Percentiles rank a stretch among this genome's conserved stretches.
Conservation (phyloP, 2,329 filamentous ascomycete species). For the Coniosporium tulheliwenetii region DNA sequence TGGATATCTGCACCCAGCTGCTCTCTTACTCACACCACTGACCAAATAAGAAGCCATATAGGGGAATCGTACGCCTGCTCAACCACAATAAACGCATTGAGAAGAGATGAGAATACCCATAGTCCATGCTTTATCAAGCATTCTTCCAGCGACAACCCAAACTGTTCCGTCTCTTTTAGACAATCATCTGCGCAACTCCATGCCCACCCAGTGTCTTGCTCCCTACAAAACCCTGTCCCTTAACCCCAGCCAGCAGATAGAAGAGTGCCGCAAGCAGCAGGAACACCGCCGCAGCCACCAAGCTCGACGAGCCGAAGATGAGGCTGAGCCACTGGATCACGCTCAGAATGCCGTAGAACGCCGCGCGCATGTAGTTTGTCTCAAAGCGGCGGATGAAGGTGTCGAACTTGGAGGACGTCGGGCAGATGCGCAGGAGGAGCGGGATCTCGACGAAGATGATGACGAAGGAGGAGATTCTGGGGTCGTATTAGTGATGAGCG, state of each 20-base stretch:
- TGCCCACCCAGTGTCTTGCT: conserved; percentile 94
- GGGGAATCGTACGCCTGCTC: no score
- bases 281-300: conserved; percentile 78
- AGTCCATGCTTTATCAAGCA: no score
- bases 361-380: conserved; percentile 93
- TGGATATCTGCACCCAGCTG: no score
- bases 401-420: conserved; percentile 83
- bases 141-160: no score
- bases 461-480: conserved; percentile 30
- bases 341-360: conserved; percentile 69
- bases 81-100: no score
- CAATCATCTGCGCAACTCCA: conserved; percentile 95
- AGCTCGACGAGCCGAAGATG: conserved; percentile 44
- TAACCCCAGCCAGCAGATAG: conserved; percentile 66
- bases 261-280: conserved; percentile 62
- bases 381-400: conserved; percentile 78
- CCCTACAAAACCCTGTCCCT: conserved; percentile 72
- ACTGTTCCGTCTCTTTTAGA: conserved; percentile 46
- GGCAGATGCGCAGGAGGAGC: conserved; percentile 91
- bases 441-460: conserved; percentile 56
- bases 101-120: no score
- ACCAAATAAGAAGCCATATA: no score
- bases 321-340: conserved; percentile 74
- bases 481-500: conserved; percentile 1
- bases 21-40: no score